Evolutionary conservation across 129 eudicot genomes (phyloP).

Genomic region (Flaveria linearis): DNA sequence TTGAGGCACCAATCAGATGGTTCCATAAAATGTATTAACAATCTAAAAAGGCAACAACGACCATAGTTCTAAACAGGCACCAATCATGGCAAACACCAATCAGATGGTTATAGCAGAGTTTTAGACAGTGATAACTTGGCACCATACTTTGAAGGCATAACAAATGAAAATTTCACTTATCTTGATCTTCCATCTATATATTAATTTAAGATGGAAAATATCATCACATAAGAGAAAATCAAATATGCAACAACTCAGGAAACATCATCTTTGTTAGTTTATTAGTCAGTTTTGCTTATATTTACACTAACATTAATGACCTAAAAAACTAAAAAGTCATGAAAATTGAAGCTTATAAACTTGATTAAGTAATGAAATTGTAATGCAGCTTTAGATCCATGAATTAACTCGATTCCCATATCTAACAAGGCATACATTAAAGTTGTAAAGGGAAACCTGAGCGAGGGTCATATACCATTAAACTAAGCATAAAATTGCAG

Average conservation of each 20-base stretch:
- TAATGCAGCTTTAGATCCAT: neutral
- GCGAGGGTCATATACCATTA: neutral
- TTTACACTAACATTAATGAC: too few species aligned
- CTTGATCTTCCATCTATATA: slow-evolving; percentile 62
- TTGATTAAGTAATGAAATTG: neutral
- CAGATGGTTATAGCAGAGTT: slow-evolving; percentile 70
- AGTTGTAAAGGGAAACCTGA: neutral
- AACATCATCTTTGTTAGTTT: neutral
- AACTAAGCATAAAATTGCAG: neutral
- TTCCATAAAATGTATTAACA: neutral
- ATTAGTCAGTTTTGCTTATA: too few species aligned
- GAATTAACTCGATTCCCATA: neutral
- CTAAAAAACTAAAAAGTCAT: too few species aligned
- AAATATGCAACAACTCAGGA: slow-evolving; percentile 13
- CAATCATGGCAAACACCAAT: slow-evolving; percentile 40
- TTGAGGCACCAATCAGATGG: too few species aligned
- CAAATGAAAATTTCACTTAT: slow-evolving; percentile 88
- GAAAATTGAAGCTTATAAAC: neutral
- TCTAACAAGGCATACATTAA: slow-evolving; percentile 5
- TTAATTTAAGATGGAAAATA: neutral
- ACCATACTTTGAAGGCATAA: slow-evolving; percentile 95
- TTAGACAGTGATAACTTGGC: slow-evolving; percentile 81
- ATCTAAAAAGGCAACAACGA: slow-evolving; percentile 95
- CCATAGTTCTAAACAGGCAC: slow-evolving; percentile 56
- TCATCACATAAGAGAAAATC: neutral